These are phyloP conservation scores for Tylopilus sp. DNA, from an alignment of 1,284 basidiomycete species.

Conservation along the genomic window DNA sequence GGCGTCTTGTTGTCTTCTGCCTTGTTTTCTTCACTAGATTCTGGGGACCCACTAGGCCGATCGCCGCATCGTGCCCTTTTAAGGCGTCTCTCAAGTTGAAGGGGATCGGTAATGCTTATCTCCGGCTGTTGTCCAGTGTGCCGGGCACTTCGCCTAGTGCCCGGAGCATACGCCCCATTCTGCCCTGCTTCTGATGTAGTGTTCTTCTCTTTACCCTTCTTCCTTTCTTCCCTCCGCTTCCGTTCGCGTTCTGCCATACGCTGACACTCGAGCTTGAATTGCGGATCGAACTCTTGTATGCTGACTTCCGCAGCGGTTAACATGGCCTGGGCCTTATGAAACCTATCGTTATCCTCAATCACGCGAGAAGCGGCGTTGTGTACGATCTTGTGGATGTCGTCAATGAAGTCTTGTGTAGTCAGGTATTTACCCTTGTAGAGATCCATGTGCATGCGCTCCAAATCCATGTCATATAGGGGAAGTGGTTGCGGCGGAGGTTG, in stretches of 20 bases:
- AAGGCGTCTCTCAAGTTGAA: conserved; percentile 64
- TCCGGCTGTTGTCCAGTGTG: conserved; percentile 71
- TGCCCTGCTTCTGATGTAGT: conserved; percentile 24
- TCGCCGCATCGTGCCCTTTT: conserved; percentile 70
- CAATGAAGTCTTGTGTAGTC: conserved; percentile 83
- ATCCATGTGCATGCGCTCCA: conserved; percentile 87
- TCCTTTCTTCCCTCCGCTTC: conserved; percentile 60
- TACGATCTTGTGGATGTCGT: conserved; percentile 86
- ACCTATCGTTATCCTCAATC: conserved; percentile 70
- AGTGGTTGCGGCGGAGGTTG: conserved; percentile 17
- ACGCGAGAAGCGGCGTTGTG: conserved; percentile 74
- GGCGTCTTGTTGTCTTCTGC: conserved; percentile 23
- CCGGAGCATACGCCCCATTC: conserved; percentile 37
- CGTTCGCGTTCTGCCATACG: conserved; percentile 81
- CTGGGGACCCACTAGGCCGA: conserved; percentile 49
- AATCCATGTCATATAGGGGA: conserved; percentile 74
- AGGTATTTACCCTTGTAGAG: conserved; percentile 87
- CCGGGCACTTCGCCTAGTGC: conserved; percentile 63
- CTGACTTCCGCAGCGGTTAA: conserved; percentile 83
- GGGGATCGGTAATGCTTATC: conserved; percentile 64
- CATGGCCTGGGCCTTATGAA: conserved; percentile 88
- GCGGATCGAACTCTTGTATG: conserved; percentile 84
- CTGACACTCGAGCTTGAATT: conserved; percentile 82
- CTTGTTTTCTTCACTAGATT: conserved; percentile 50
- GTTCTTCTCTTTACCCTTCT: conserved; percentile 43